phyloP scores from a whole-genome alignment of 805 yeast genomes.

The Debaryomyces tyrocola region DNA sequence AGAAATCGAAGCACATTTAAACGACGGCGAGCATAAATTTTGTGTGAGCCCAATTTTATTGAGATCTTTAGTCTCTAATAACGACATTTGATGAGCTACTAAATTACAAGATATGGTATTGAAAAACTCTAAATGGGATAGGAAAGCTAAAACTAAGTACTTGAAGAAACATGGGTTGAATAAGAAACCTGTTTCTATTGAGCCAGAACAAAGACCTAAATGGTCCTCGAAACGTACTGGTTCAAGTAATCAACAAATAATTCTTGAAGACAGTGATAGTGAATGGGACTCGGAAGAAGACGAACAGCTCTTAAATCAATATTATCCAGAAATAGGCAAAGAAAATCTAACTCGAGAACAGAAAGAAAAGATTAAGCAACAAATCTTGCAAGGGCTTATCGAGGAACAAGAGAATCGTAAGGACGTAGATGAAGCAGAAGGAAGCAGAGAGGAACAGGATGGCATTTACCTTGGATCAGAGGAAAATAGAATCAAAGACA shows the following conservation, averaged over 20 bases:
- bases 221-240: constrained; percentile 33
- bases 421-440: constrained; percentile 11
- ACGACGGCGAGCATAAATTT: no score
- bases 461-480: constrained; percentile 41
- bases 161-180: constrained; percentile 41
- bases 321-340: constrained; percentile 40
- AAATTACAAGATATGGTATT: constrained; percentile 31
- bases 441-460: constrained; percentile 16
- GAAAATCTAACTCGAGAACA: constrained; percentile 31
- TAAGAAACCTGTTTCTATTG: constrained; percentile 10
- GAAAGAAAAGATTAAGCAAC: constrained; percentile 35
- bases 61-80: no score
- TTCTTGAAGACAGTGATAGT: constrained; percentile 28
- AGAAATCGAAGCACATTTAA: no score
- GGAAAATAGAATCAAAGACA: constrained; percentile 6
- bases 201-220: constrained; percentile 19
- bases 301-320: constrained; percentile 38
- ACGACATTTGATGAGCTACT: background rate
- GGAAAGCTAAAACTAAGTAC: constrained; percentile 39
- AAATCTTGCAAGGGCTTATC: constrained; percentile 28
- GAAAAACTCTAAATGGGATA: constrained; percentile 45
- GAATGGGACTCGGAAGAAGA: constrained; percentile 45
- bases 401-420: constrained; percentile 10
- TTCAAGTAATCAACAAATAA: constrained; percentile 8
- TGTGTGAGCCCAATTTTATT: no score